Evolutionary conservation across 129 eudicot genomes (phyloP), one percentile per base, ranked within the genome.

Genomic region (Centrapalus pauciflorus): DNA sequence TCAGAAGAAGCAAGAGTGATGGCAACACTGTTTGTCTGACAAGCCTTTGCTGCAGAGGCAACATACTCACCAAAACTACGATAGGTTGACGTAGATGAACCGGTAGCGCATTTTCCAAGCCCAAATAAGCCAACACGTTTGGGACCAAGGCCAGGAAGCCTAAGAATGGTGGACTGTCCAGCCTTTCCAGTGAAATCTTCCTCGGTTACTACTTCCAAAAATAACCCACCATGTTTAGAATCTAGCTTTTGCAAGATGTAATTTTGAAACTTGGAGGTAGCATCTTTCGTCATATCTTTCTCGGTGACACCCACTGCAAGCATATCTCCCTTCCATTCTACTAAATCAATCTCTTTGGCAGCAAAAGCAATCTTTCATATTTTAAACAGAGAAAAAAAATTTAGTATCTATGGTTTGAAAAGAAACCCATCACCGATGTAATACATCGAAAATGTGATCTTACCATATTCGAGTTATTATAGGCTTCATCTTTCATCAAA

Each of bases 321-420:
- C 55, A 93, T 71, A 66, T 89, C 99, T 27, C 96, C 99, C 67
- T 93, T 93, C 99, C 99, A 93, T 82, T 86, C 96, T 14, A 79
- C 72, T 75, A 81, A 78, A 77, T 93, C 83, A 30, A 71, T 61
- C 48, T 89, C 99, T 89, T 93, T 93, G 9, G 87, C 96, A 27
- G 85, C 79, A 63, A 93, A 79, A 7, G 84, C 71, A 49, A 93
- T 84, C 99, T 93, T 72, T n/a, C 25, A 67, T 64, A 2, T 60
- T 40, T 40, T 20, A 60, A 33, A 66, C 37, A 69, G 40, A 49
- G 9, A 66, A 23, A n/a, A 27, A 68, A 64, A 26, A 16, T 17
- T 68, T 70, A 48, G 58, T 23, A 21, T 23, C 11, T 3, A 3
- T 21, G 33, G 29, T 26, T 10, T 29, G 28, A 11, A 55, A 55